phyloP scores from a whole-genome alignment of 1,284 basidiomycete species.

The Melampsora abietis-canadensis region DNA sequence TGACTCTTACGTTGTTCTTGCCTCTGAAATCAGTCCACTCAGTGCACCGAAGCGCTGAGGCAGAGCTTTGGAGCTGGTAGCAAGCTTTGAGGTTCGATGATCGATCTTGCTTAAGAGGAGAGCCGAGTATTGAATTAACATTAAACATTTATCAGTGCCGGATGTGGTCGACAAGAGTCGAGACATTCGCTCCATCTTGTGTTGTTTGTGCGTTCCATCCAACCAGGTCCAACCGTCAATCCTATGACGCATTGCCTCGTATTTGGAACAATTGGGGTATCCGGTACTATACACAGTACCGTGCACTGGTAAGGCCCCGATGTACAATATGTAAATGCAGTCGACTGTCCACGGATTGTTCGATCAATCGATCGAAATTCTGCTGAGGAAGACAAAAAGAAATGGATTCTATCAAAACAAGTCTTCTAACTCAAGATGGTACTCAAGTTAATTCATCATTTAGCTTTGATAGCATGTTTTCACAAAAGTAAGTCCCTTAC shows the following conservation, averaged over 20 bases:
- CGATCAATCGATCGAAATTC: too few relatives aligned
- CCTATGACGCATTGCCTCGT: too few relatives aligned
- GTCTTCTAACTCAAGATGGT: too few relatives aligned
- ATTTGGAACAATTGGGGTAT: too few relatives aligned
- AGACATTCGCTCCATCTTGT: conserved; percentile 11
- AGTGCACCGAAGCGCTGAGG: conserved; percentile 19
- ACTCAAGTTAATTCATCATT: background rate
- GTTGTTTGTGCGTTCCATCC: too few relatives aligned
- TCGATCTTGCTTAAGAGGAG: conserved; percentile 14
- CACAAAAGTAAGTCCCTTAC: conserved; percentile 5
- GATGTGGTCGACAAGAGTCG: conserved; percentile 37
- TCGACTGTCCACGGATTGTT: too few relatives aligned
- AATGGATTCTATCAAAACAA: too few relatives aligned
- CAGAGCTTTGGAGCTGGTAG: background rate
- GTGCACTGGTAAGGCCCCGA: background rate
- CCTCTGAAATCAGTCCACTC: conserved; percentile 31
- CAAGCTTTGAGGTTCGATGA: conserved; percentile 3
- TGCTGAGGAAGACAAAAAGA: too few relatives aligned
- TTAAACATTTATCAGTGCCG: conserved; percentile 39
- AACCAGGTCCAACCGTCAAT: too few relatives aligned
- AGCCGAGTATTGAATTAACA: conserved; percentile 35
- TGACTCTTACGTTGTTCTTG: conserved; percentile 28
- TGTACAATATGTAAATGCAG: too few relatives aligned
- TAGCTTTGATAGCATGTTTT: background rate
- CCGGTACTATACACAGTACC: too few relatives aligned